Base-by-base conservation (phyloP, 2,329 filamentous ascomycete genomes). In the Fusarium newnesense region DNA sequence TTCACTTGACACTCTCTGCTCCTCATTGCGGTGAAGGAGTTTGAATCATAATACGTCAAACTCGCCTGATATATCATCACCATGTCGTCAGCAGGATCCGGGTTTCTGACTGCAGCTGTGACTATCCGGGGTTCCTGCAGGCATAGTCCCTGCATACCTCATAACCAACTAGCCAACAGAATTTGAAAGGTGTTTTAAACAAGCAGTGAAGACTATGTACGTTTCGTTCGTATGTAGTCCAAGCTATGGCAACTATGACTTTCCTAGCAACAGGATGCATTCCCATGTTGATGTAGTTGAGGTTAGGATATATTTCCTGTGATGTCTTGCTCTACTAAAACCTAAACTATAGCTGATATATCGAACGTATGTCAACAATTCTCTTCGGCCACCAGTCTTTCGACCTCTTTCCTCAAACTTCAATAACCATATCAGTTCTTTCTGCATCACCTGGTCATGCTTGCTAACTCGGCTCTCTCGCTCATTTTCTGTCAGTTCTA, bases 331-430 rank as follows among this genome's bases (percentile, higher is more conserved):
- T 34, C 21, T 7, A 9, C 21, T 11, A 7, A 5, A 19, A 24
- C 2, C 16, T 34, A 4, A 0, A 50, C 2, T 0, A 1, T 21
- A 24, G 2, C 15, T 7, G 4, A 18, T 2, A 49, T 2, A 7
- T 32, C 0, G 3, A 49, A 2, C 7, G 7, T 2, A 24, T 32
- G 0, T 3, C 5, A 12, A 24, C 7, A 5, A 1, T 5, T 50
- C 5, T 13, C 8, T 7, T 7, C 11, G 11, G 11, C 2, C 7
- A 24, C 8, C 16, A 13, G 24, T 9, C 1, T 13, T 32, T 5
- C 15, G 18, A 7, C 3, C 24, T 24, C 3, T 2, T 12, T 49
- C 10, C 13, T 49, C 1, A 2, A 13, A 18, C 15, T n/a, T n/a
- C 26, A 32, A 12, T 9, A 7, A 13, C 5, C 5, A 18, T 28